Evolutionary conservation across 345 rosid genomes (phyloP), one percentile per base, ranked within the genome.

Genomic region (Combretum micranthum): DNA sequence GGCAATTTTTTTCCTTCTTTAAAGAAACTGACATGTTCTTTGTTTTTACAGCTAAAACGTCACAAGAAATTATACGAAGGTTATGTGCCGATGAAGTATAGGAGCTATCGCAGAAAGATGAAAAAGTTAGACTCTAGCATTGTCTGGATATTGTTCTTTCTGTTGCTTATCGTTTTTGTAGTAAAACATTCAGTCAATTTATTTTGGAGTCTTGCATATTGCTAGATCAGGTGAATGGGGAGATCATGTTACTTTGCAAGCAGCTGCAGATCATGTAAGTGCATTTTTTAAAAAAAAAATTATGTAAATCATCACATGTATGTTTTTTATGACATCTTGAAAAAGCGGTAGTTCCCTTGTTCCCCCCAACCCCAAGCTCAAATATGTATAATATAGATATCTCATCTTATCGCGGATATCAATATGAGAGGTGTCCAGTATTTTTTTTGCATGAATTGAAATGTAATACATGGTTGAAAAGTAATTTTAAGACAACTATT

Each of bases 191-290:
- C 57, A 62, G 49, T 58, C 62, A 48, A 59, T 57, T 73, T 50
- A 61, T 65, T n/a, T 70, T 53, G 51, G 55, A 47, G 58, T 61
- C 42, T 65, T 56, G 23, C 4, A 57, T 57, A 61, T 72, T 12
- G 56, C 60, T 64, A 88, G 98, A 69, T 62, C 62, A 12, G 98
- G 96, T 57, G 98, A 91, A 77, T 91, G 98, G 98, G 98, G 98
- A 49, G 98, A 91, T 70, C 98, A 91, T 69, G 70, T 91, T 21
- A 91, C 96, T 61, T 77, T 88, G 50, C 98, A 91, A 79, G 96
- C 96, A 64, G 98, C 98, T 43, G 98, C 98, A 63, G 98, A 91
- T 78, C 70, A 82, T 47, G 98, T 91, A 74, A 84, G 88, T 78
- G 12, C 46, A 55, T 13, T n/a, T 55, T 64, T 60, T 64, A 26